phyloP scores from a whole-genome alignment of 2,329 filamentous ascomycete species.

The Diaporthe ampelina region DNA sequence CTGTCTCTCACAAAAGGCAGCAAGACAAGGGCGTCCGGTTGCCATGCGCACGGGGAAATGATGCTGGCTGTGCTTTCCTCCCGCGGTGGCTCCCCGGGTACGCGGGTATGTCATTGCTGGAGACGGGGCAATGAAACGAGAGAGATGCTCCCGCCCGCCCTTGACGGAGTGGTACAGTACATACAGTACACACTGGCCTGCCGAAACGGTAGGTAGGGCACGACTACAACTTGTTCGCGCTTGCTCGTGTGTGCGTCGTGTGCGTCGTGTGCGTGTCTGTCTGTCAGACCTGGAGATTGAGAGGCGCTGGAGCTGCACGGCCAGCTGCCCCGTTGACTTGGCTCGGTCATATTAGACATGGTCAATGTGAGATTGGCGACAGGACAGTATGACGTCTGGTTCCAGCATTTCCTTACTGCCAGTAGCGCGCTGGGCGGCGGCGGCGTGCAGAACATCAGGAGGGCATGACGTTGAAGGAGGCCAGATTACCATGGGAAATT shows the following conservation, averaged over 20 bases:
- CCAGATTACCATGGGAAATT: conserved; percentile 39
- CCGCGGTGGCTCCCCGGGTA: neutral
- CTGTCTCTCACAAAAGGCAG: neutral
- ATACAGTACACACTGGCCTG: conserved; percentile 2
- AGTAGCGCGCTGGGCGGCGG: neutral
- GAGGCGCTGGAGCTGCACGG: conserved; percentile 22
- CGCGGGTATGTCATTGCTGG: neutral
- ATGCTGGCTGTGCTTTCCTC: conserved; percentile 27
- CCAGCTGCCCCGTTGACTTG: conserved; percentile 10
- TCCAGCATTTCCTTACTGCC: conserved; percentile 1
- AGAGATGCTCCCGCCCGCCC: conserved; percentile 34
- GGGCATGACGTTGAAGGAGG: conserved; percentile 37
- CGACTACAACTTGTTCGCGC: neutral
- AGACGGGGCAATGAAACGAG: conserved; percentile 29
- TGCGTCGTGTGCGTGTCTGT: neutral
- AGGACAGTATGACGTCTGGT: conserved; percentile 19
- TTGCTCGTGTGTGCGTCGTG: conserved; percentile 3
- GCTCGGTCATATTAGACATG: conserved; percentile 18
- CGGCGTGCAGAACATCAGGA: conserved; percentile 12
- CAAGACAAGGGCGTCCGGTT: conserved; percentile 20
- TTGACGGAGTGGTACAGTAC: conserved; percentile 2
- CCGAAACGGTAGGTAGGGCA: conserved; percentile 15
- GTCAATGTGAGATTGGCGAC: conserved; percentile 30
- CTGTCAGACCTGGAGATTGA: conserved; percentile 29
- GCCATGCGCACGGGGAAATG: conserved; percentile 33